phyloP scores from a whole-genome alignment of 805 yeast species.

The Ogataea dorogensis region DNA sequence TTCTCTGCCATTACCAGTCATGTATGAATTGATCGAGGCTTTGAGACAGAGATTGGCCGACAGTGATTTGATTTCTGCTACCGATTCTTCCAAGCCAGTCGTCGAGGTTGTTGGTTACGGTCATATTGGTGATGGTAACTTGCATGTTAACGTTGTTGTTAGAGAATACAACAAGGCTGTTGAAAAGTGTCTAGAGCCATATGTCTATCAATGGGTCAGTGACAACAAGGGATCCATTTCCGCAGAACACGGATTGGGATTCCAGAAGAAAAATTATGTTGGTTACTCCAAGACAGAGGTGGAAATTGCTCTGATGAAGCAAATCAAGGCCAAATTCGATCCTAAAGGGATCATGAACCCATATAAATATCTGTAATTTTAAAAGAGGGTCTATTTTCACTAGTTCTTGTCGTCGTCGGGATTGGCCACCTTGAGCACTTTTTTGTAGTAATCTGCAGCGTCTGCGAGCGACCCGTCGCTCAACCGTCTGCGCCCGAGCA shows the following conservation, averaged over 20 bases:
- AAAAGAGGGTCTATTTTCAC: slow-evolving; percentile 4
- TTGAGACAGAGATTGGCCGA: slow-evolving; percentile 59
- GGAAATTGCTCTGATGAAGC: slow-evolving; percentile 74
- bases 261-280: slow-evolving; percentile 90
- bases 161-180: slow-evolving; percentile 77
- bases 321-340: slow-evolving; percentile 78
- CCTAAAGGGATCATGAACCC: slow-evolving; percentile 94
- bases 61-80: slow-evolving; percentile 59
- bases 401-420: slow-evolving; percentile 57
- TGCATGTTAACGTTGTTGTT: slow-evolving; percentile 90
- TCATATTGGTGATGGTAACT: slow-evolving; percentile 97
- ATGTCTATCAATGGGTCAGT: slow-evolving; percentile 87
- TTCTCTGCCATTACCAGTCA: slow-evolving; percentile 77
- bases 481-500: slow-evolving; percentile 80
- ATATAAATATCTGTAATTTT: slow-evolving; percentile 83
- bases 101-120: slow-evolving; percentile 93
- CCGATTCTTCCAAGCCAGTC: slow-evolving; percentile 67
- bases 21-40: slow-evolving; percentile 81
- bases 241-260: slow-evolving; percentile 97
- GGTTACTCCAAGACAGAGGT: slow-evolving; percentile 75
- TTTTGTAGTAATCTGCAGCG: slow-evolving; percentile 77
- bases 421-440: slow-evolving; percentile 82
- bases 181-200: slow-evolving; percentile 85
- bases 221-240: slow-evolving; percentile 79
- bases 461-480: slow-evolving; percentile 87